Conservation (phyloP, 768 basidiomycete species). For the Boletus coccyginus region DNA sequence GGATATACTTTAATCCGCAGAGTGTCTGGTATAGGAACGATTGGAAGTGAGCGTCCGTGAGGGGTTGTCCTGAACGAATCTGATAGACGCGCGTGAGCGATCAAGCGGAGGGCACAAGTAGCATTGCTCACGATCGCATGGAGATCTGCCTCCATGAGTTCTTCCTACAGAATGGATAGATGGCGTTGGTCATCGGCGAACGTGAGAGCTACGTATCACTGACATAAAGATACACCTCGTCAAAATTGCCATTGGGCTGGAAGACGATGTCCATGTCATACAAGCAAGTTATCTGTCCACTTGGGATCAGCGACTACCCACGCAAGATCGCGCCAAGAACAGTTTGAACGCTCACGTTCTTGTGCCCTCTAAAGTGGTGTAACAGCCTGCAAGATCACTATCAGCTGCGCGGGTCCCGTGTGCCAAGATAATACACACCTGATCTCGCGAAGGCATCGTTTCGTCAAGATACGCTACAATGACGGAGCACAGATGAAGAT, state of each 20-base stretch:
- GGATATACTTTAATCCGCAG: constrained; percentile 97
- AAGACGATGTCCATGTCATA: constrained; percentile 99
- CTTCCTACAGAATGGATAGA: constrained; percentile 58
- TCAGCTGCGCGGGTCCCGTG: constrained; percentile 9
- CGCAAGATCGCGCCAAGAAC: constrained; percentile 1
- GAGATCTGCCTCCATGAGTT: constrained; percentile 99
- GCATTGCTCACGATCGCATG: constrained; percentile 82
- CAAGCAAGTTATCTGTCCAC: constrained; percentile 83
- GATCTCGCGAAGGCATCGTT: constrained; percentile 94
- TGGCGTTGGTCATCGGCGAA: neutral
- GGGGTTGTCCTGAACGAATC: constrained; percentile 85
- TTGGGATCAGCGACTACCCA: constrained; percentile 1
- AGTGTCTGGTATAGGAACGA: constrained; percentile 98
- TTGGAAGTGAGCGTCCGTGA: constrained; percentile 90
- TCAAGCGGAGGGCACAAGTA: neutral
- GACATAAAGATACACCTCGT: constrained; percentile 94
- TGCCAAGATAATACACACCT: constrained; percentile 43
- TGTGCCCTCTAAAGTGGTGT: constrained; percentile 98
- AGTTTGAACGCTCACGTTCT: constrained; percentile 66
- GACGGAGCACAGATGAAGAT: constrained; percentile 10
- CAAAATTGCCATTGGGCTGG: constrained; percentile 87
- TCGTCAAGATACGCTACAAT: constrained; percentile 85
- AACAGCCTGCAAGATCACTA: constrained; percentile 55
- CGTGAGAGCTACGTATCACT: constrained; percentile 27
- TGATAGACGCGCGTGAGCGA: constrained; percentile 22